Evolutionary conservation across 179 eudicot genomes (phyloP).

Genomic region (Drosera spatulata): DNA sequence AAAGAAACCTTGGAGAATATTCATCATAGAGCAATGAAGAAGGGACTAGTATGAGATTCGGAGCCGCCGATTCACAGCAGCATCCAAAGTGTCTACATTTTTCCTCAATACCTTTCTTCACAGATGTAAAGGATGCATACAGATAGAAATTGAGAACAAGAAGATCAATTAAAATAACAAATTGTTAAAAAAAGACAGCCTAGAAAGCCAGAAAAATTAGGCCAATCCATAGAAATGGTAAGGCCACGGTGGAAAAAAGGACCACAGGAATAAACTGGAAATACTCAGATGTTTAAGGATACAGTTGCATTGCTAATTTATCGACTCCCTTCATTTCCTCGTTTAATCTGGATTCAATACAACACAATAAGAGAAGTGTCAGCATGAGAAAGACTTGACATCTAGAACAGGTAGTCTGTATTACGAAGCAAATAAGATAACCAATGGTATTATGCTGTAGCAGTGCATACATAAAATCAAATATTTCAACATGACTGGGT

Average conservation of each 20-base stretch:
- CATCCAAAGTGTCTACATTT: conserved; percentile 75
- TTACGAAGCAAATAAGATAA: too few species aligned
- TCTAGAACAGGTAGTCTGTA: too few species aligned
- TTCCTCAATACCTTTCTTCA: conserved; percentile 54
- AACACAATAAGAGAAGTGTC: neutral
- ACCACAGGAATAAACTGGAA: neutral
- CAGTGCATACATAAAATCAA: neutral
- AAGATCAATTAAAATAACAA: neutral
- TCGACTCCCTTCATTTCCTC: conserved; percentile 85
- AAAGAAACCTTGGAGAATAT: too few species aligned
- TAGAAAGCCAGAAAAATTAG: too few species aligned
- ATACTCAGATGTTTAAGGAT: conserved; percentile 36
- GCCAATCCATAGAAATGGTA: neutral
- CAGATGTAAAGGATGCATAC: conserved; percentile 27
- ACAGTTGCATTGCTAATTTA: conserved; percentile 63
- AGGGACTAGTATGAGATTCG: conserved; percentile 58
- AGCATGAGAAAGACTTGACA: neutral
- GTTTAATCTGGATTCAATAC: conserved; percentile 49
- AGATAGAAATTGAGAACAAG: neutral
- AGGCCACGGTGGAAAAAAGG: neutral
- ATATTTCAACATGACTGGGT: neutral
- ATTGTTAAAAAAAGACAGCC: neutral
- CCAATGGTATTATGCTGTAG: neutral
- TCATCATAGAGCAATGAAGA: too few species aligned
- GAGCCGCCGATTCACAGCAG: conserved; percentile 54